Conservation (phyloP, 2,329 filamentous ascomycete genomes). For the Ophiostoma novo-ulmi region DNA sequence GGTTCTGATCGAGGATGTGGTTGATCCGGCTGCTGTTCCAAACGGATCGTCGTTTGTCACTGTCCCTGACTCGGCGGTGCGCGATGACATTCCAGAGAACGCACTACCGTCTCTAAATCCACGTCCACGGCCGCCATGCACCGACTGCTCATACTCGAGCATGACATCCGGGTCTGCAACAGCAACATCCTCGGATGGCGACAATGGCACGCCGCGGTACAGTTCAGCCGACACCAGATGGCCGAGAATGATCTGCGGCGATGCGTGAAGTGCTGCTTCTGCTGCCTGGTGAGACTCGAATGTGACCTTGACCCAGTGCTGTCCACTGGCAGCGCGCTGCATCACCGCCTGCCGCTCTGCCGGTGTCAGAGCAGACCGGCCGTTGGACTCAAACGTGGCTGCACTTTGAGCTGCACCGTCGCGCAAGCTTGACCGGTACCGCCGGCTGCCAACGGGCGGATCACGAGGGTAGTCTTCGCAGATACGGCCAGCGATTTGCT, state of each 20-base stretch:
- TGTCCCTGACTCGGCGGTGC: constrained; percentile 55
- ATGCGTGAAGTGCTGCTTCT: constrained; percentile 62
- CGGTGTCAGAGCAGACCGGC: constrained; percentile 58
- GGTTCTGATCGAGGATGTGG: constrained; percentile 6
- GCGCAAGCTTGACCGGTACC: constrained; percentile 69
- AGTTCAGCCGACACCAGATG: constrained; percentile 66
- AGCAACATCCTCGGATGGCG: constrained; percentile 59
- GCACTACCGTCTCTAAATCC: constrained; percentile 29
- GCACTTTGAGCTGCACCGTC: constrained; percentile 59
- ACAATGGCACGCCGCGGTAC: constrained; percentile 55
- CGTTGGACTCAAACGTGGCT: constrained; percentile 31
- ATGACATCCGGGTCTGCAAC: constrained; percentile 49
- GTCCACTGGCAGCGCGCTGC: constrained; percentile 73
- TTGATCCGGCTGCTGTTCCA: constrained; percentile 16
- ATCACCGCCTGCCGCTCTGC: constrained; percentile 69
- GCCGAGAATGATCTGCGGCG: constrained; percentile 66
- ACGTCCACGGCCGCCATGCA: constrained; percentile 33
- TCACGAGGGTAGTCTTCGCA: constrained; percentile 90
- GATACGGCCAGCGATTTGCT: constrained; percentile 77
- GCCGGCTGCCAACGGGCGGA: constrained; percentile 63
- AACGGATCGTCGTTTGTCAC: constrained; percentile 39
- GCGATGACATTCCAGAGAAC: constrained; percentile 43
- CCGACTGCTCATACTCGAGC: constrained; percentile 18
- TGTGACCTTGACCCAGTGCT: constrained; percentile 88
- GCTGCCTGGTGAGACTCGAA: constrained; percentile 70